Percentiles rank a stretch among this genome's conserved stretches.
phyloP scores from a whole-genome alignment of 176 grass and related monocot species.

The Eremochloa ophiuroides region DNA sequence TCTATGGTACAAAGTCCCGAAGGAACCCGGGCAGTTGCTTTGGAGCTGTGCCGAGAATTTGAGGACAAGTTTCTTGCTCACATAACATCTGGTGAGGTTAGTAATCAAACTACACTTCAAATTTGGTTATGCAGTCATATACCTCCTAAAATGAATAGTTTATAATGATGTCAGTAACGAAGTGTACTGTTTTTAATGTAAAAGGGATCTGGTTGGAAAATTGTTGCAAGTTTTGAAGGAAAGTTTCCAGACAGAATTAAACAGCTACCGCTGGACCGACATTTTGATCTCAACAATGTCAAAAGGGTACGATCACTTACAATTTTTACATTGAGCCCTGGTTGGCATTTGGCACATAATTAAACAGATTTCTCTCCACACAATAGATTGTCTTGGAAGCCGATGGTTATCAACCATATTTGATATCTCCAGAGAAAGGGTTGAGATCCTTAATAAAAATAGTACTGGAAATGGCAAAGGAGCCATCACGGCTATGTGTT shows the following conservation, averaged over 20 bases:
- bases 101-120: constrained; percentile 18
- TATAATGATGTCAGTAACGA: neutral
- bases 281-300: constrained; percentile 90
- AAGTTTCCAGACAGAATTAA: constrained; percentile 94
- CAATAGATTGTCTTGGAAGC: constrained; percentile 94
- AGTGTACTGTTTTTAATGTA: constrained; percentile 19
- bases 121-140: constrained; percentile 3
- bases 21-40: constrained; percentile 81
- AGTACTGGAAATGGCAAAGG: constrained; percentile 93
- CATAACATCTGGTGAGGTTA: constrained; percentile 85
- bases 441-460: constrained; percentile 93
- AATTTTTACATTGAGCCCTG: constrained; percentile 12
- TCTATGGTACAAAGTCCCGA: constrained; percentile 84
- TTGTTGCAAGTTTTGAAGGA: constrained; percentile 94
- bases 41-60: constrained; percentile 91
- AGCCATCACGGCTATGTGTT: constrained; percentile 86
- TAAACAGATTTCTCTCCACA: constrained; percentile 11
- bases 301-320: constrained; percentile 58
- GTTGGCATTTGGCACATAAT: neutral
- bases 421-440: constrained; percentile 96
- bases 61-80: constrained; percentile 90
- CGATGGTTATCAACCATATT: constrained; percentile 93
- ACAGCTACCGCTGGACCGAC: constrained; percentile 77
- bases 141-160: neutral
- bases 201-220: constrained; percentile 89